phyloP scores from a whole-genome alignment of 73 alveolate species.

The Stentor roeselii region DNA sequence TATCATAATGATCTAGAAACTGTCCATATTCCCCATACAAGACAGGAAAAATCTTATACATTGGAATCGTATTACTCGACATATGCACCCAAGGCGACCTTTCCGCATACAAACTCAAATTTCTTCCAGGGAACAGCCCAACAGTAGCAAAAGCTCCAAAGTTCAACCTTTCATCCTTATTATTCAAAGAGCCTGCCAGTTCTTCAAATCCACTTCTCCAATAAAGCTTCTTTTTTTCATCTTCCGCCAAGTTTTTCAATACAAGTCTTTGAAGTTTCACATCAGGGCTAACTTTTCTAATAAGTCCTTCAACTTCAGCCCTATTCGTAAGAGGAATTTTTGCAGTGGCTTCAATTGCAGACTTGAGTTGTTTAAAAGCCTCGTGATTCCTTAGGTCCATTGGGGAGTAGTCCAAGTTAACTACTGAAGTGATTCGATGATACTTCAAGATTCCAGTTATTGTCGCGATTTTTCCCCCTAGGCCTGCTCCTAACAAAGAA shows the following conservation, averaged over 20 bases:
- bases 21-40: constrained; percentile 50
- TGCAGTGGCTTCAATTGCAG: background rate
- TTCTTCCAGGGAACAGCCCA: constrained; percentile 76
- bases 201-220: constrained; percentile 48
- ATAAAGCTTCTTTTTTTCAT: constrained; percentile 32
- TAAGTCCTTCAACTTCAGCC: constrained; percentile 30
- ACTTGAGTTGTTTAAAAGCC: constrained; percentile 48
- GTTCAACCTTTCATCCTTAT: background rate
- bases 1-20: constrained; percentile 39
- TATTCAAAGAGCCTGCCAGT: constrained; percentile 37
- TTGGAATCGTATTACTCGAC: constrained; percentile 63
- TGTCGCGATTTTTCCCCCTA: constrained; percentile 75
- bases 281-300: constrained; percentile 28
- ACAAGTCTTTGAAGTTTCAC: constrained; percentile 43
- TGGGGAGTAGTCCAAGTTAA: constrained; percentile 69
- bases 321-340: background rate
- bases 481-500: constrained; percentile 68
- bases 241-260: constrained; percentile 39
- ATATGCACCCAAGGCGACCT: constrained; percentile 61
- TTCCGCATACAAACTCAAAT: constrained; percentile 55
- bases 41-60: constrained; percentile 71
- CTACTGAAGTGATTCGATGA: constrained; percentile 66
- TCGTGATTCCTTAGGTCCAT: constrained; percentile 56
- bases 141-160: constrained; percentile 17
- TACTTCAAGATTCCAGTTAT: constrained; percentile 56